phyloP scores from a whole-genome alignment of 306 rosid genomes.

The Malus sieversii region DNA sequence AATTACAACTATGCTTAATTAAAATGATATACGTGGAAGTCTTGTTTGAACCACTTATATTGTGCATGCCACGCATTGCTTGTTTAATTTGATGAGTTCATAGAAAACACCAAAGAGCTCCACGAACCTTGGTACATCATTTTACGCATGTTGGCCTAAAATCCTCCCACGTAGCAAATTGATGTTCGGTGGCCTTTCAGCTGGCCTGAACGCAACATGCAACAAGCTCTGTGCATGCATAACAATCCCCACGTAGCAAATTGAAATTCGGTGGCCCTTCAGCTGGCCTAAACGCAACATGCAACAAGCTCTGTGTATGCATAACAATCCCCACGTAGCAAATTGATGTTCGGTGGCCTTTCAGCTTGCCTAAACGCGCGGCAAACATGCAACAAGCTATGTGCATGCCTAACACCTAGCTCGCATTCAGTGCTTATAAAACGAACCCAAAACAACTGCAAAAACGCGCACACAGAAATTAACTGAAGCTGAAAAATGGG shows the following conservation, averaged over 20 bases:
- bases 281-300: too few species aligned
- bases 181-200: neutral
- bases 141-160: neutral
- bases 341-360: too few species aligned
- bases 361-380: too few species aligned
- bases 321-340: neutral
- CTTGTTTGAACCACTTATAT: neutral
- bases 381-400: neutral
- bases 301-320: too few species aligned
- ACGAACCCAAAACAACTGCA: neutral
- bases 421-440: neutral
- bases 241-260: neutral
- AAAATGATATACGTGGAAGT: neutral
- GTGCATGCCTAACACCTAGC: neutral
- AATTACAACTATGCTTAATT: neutral
- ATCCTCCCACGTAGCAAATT: too few species aligned
- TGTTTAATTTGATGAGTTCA: neutral
- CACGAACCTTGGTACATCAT: neutral
- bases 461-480: neutral
- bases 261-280: neutral
- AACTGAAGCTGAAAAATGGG: neutral
- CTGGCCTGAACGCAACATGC: too few species aligned
- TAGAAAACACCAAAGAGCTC: neutral
- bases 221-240: too few species aligned
- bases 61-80: neutral